These are phyloP conservation scores for Limnanthes douglasii DNA, from an alignment of 345 rosid genomes.

Conservation along the genomic window DNA sequence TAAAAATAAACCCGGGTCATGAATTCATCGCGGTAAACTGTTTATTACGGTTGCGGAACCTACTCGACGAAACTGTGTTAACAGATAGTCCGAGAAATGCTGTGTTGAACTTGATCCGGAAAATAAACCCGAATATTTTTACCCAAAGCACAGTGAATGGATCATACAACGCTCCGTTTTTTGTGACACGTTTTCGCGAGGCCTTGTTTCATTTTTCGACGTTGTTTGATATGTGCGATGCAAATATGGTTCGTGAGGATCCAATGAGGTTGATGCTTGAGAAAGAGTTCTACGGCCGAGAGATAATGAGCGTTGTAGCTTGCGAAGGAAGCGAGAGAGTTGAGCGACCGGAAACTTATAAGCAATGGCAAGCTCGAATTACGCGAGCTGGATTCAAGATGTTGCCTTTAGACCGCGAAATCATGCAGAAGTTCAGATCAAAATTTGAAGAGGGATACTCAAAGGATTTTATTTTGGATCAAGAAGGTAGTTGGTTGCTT, in stretches of 20 bases:
- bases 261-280: constrained; percentile 45
- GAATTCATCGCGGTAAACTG: constrained; percentile 60
- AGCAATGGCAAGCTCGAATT: constrained; percentile 56
- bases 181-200: constrained; percentile 60
- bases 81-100: constrained; percentile 45
- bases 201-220: constrained; percentile 67
- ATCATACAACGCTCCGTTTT: constrained; percentile 54
- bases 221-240: constrained; percentile 46
- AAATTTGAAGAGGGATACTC: constrained; percentile 24
- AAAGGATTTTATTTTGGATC: constrained; percentile 35
- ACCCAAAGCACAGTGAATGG: constrained; percentile 31
- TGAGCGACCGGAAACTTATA: constrained; percentile 77
- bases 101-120: constrained; percentile 39
- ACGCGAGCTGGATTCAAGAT: constrained; percentile 56
- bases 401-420: constrained; percentile 26
- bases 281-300: constrained; percentile 51
- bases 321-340: constrained; percentile 70
- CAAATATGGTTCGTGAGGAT: constrained; percentile 23
- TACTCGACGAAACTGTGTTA: constrained; percentile 48
- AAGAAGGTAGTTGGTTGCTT: constrained; percentile 51
- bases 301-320: constrained; percentile 43
- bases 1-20: constrained; percentile 24
- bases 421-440: constrained; percentile 24
- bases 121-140: constrained; percentile 39
- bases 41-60: constrained; percentile 39